phyloP scores from a whole-genome alignment of 2,329 filamentous ascomycete species.

The Colletotrichum tropicicola region DNA sequence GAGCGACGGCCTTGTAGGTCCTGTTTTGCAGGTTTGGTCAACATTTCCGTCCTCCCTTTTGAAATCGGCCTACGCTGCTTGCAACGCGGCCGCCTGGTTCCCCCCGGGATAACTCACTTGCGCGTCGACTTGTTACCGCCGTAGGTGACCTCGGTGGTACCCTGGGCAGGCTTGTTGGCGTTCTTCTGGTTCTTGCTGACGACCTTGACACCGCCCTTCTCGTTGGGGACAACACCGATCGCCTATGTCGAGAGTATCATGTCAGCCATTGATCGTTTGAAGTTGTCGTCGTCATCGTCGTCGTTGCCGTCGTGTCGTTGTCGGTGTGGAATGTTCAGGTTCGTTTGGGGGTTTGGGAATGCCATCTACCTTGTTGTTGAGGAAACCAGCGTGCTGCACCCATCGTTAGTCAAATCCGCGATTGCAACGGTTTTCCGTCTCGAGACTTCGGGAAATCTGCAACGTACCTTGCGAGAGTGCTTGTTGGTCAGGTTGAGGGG shows the following conservation, averaged over 20 bases:
- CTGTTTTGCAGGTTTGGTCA: conserved; percentile 52
- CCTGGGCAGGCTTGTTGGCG: conserved; percentile 76
- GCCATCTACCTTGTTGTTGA: conserved; percentile 84
- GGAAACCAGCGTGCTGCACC: conserved; percentile 84
- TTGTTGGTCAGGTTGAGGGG: conserved; percentile 93
- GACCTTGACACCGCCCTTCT: conserved; percentile 83
- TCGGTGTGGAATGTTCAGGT: background rate
- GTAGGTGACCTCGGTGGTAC: conserved; percentile 73
- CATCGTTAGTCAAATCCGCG: conserved; percentile 43
- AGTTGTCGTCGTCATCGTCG: conserved; percentile 25
- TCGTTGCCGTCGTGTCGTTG: background rate
- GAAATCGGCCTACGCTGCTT: background rate
- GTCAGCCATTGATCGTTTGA: conserved; percentile 19
- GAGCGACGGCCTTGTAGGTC: conserved; percentile 90
- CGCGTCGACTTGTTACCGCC: conserved; percentile 74
- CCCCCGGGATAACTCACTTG: conserved; percentile 72
- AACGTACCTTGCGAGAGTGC: conserved; percentile 85
- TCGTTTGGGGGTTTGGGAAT: background rate
- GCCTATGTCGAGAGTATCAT: conserved; percentile 64
- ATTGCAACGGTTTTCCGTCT: too few relatives aligned
- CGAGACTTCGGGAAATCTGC: background rate
- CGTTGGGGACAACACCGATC: conserved; percentile 77
- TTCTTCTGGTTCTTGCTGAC: conserved; percentile 84
- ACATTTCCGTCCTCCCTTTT: background rate
- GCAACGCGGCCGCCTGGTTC: too few relatives aligned